A percentile compares a stretch with the other conserved stretches of the same genome.
Conservation (phyloP, 352 stramenopile genomes). For the Albugo candida region DNA sequence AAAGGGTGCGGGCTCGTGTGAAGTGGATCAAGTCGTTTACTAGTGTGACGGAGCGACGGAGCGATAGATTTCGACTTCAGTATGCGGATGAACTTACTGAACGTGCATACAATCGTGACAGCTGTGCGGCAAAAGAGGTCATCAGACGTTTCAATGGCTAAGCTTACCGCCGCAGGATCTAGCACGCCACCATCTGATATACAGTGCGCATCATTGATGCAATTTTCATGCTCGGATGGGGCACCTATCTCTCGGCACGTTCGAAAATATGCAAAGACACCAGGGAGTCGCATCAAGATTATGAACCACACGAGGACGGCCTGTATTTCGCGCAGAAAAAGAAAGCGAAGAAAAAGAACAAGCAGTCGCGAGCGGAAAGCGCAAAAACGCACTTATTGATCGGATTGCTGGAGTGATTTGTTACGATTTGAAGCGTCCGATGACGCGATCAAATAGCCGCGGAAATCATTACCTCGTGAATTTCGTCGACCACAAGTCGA, state of each 20-base stretch:
- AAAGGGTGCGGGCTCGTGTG: neutral
- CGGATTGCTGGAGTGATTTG: neutral
- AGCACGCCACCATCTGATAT: no score
- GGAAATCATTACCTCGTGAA: slow-evolving; percentile 8
- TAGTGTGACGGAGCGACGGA: no score
- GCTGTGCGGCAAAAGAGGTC: no score
- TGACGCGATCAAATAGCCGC: slow-evolving; percentile 3
- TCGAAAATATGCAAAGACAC: slow-evolving; percentile 4
- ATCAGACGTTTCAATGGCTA: no score
- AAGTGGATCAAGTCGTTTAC: neutral
- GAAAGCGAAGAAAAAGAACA: slow-evolving; percentile 5
- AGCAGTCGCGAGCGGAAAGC: slow-evolving; percentile 2
- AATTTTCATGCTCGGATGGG: slow-evolving; percentile 4
- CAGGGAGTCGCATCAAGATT: neutral
- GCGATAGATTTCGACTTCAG: no score
- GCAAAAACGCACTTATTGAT: slow-evolving; percentile 3
- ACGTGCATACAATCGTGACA: no score
- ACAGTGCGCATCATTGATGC: neutral
- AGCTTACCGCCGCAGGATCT: no score
- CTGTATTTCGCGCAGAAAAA: slow-evolving; percentile 5
- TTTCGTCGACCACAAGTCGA: slow-evolving; percentile 6
- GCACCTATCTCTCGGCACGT: slow-evolving; percentile 2
- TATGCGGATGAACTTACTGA: no score
- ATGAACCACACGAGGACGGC: slow-evolving; percentile 1
- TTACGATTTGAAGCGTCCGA: slow-evolving; percentile 2